Base-by-base conservation (phyloP, 176 grass and related monocot species). In the Oryza officinalis region DNA sequence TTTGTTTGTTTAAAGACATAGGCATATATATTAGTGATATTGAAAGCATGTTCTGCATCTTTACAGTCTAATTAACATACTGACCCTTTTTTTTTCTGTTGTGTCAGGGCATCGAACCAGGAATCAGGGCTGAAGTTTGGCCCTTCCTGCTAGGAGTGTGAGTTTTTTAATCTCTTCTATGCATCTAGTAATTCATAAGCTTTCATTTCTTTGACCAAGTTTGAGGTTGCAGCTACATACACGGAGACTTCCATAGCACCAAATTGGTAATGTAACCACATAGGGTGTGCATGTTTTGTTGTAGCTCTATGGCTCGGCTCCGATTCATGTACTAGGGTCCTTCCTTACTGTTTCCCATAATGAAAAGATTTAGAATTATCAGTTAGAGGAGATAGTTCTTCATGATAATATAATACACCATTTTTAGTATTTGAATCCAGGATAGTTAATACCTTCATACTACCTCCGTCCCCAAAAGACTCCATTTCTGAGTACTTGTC, bases 51-150 rank as follows among this genome's bases (percentile, higher is more conserved):
- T 67, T 81, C 8, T 18, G 17, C 41, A 71, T 80, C 65, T 65
- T 76, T n/a, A 30, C 32, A 89, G 15, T 69, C 14, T 47, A 72
- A 60, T 74, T 81, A 15, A 71, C 18, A 47, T 67, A 65, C 82
- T 91, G 71, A 78, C 27, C 47, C 65, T 79, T 76, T 74, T 22
- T 83, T n/a, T 74, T 83, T 8, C 30, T 88, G 54, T 85, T 80
- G 77, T 74, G 86, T 60, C 91, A 98, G 96, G 96, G 96, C 84
- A 83, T 95, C 37, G 93, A 95, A 78, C 85, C 91, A 83, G 81
- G 88, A 65, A 90, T 98, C 79, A 88, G 96, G 47, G 91, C 87
- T 85, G 90, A 98, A 91, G 96, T 98, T 93, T 98, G 96, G 96
- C 92, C 96, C 67, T 98, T 95, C 66, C 85, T 98, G 67, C 93